These are phyloP conservation scores for Sisymbrium altissimum DNA, from an alignment of 345 rosid species.

Conservation along the genomic window DNA sequence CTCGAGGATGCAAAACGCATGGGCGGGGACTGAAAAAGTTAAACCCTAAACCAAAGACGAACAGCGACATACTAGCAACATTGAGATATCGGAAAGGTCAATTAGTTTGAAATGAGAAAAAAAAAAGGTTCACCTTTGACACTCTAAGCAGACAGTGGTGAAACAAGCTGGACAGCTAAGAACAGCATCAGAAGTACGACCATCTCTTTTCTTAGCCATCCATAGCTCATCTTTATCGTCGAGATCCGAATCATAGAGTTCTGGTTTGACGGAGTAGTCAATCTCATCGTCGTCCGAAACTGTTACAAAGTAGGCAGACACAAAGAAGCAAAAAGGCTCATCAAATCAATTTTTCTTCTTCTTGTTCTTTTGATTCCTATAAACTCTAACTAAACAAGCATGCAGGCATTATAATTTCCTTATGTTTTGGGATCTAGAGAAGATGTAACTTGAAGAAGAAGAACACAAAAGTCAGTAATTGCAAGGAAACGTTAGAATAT, in stretches of 20 bases:
- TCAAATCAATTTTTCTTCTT: neutral
- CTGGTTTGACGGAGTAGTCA: slow-evolving; percentile 65
- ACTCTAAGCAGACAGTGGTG: slow-evolving; percentile 71
- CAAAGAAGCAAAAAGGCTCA: neutral
- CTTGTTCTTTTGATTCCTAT: neutral
- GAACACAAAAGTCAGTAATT: neutral
- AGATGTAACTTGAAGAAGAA: neutral
- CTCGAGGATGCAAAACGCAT: neutral
- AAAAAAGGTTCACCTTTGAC: slow-evolving; percentile 54
- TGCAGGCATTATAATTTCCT: neutral
- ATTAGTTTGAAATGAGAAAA: neutral
- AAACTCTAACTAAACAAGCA: neutral
- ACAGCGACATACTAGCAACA: neutral
- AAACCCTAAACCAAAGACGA: neutral
- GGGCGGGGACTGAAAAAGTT: neutral
- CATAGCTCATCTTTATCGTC: slow-evolving; percentile 70
- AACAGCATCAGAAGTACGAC: slow-evolving; percentile 64
- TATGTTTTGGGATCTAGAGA: neutral
- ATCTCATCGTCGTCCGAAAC: slow-evolving; percentile 80
- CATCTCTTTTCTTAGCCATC: slow-evolving; percentile 52
- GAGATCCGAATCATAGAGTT: slow-evolving; percentile 66
- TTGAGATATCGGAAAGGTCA: neutral
- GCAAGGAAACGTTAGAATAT: neutral
- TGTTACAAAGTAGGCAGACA: slow-evolving; percentile 24
- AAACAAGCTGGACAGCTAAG: slow-evolving; percentile 92